phyloP scores from a whole-genome alignment of 1,139 yeast species.

The Suhomyces choctaworum region DNA sequence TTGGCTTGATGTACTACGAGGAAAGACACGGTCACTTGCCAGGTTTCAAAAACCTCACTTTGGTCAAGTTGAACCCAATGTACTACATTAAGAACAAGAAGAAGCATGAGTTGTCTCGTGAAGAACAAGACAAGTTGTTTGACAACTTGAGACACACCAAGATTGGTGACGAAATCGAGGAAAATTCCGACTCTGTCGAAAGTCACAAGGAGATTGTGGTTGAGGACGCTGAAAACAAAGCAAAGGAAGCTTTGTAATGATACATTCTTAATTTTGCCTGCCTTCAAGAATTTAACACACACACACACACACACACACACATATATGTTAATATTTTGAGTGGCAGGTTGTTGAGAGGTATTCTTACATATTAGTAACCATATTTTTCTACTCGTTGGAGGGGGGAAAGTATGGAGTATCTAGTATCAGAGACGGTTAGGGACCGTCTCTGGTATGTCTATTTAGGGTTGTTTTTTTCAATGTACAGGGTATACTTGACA shows the following conservation, averaged over 20 bases:
- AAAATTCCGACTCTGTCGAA: constrained; percentile 11
- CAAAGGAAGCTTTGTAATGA: not conserved
- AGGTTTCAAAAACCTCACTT: constrained; percentile 20
- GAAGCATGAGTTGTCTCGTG: constrained; percentile 21
- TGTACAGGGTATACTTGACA: constrained; percentile 2
- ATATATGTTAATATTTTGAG: not conserved
- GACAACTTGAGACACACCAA: constrained; percentile 20
- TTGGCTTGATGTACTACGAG: constrained; percentile 25
- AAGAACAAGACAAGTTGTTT: constrained; percentile 24
- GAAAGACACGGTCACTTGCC: constrained; percentile 30
- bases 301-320: constrained; percentile 15
- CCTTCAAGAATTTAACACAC: not conserved
- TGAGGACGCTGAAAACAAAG: constrained; percentile 10
- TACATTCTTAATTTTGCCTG: not conserved
- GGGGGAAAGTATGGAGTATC: constrained; percentile 16
- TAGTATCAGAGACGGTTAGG: constrained; percentile 7
- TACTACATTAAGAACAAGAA: constrained; percentile 28
- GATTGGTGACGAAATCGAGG: constrained; percentile 14
- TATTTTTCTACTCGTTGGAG: constrained; percentile 11
- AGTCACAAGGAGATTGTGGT: constrained; percentile 11
- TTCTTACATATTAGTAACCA: not conserved
- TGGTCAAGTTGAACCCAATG: constrained; percentile 26
- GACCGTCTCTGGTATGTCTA: constrained; percentile 6
- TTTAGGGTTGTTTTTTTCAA: constrained; percentile 2
- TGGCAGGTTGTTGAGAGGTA: not conserved